phyloP scores from a whole-genome alignment of 257 asterid genomes.

The Solanum arcanum region DNA sequence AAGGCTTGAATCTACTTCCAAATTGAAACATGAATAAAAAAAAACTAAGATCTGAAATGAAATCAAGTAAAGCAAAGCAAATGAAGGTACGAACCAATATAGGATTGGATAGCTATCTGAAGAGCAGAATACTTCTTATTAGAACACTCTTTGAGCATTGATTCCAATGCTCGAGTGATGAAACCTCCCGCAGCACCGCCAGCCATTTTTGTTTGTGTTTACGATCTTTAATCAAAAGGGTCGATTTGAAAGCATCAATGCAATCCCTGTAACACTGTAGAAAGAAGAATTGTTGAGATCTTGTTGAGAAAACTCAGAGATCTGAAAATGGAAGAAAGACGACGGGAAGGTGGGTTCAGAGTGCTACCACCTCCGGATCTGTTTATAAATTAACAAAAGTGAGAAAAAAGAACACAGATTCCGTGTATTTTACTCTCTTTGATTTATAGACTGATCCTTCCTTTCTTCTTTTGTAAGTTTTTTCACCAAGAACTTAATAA shows the following conservation, averaged over 20 bases:
- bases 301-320: neutral
- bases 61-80: neutral
- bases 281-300: neutral
- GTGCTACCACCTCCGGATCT: neutral
- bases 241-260: neutral
- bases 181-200: slow-evolving; percentile 98
- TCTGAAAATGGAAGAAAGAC: neutral
- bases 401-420: too few relatives aligned
- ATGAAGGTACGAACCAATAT: slow-evolving; percentile 40
- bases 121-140: slow-evolving; percentile 49
- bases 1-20: neutral
- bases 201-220: slow-evolving; percentile 35
- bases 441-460: neutral
- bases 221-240: neutral
- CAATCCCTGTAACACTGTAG: neutral
- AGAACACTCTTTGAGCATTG: slow-evolving; percentile 90
- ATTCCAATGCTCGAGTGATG: slow-evolving; percentile 85
- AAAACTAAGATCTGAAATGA: neutral
- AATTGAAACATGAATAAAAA: neutral
- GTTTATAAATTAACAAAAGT: neutral
- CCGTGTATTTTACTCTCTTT: neutral
- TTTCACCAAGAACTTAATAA: too few relatives aligned
- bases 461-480: neutral
- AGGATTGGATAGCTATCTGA: slow-evolving; percentile 61
- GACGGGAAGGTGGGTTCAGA: neutral